Base-by-base conservation (phyloP, 2,329 filamentous ascomycete genomes). In the Cladosporium austrohemisphaericum region DNA sequence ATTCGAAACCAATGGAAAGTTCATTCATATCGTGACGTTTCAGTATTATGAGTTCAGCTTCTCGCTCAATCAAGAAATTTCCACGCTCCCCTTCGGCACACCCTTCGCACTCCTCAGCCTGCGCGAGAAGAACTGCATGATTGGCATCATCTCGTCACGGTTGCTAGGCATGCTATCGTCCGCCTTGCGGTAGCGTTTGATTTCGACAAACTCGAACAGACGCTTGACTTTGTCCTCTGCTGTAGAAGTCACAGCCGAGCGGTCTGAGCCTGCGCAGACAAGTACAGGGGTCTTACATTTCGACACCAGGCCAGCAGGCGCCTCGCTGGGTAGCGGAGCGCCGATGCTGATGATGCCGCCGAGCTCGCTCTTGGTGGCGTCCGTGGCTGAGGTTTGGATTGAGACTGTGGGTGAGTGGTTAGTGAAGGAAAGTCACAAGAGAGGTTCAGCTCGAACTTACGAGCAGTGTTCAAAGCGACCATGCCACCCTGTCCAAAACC, bases 81-180 rank as follows among this genome's bases (percentile, higher is more conserved):
- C 77, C 1, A 78, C 69, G 54, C 71, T 74, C 0, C 76, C 78
- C 49, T 73, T 69, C 0, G 77, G 77, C 5, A 79, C 73, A 1
- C 77, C 78, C 49, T 68, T 73, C 35, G 67, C 71, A 57, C 77
- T 80, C 55, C 70, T 62, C 58, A 93, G 67, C 60, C 84, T 77
- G 43, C 84, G 77, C 0, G 84, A 84, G 60, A 90, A 78, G 65
- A 84, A 96, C 62, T 85, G 81, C 89, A 96, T 96, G 52, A 96
- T 78, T 0, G 91, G 90, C 60, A 91, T 64, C 78, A 94, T 91
- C 75, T 97, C 91, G 9, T 94, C 89, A 46, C 85, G 76, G 64
- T 77, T 85, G 37, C 76, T 73, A n/a, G 90, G 89, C 91, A 96
- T 95, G 1, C 78, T 78, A 66, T 95, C 88, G 5, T 84, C 86